Evolutionary conservation across 176 grass and related monocot species (phyloP).

Genomic region (Hsuehochloa calcarea): DNA sequence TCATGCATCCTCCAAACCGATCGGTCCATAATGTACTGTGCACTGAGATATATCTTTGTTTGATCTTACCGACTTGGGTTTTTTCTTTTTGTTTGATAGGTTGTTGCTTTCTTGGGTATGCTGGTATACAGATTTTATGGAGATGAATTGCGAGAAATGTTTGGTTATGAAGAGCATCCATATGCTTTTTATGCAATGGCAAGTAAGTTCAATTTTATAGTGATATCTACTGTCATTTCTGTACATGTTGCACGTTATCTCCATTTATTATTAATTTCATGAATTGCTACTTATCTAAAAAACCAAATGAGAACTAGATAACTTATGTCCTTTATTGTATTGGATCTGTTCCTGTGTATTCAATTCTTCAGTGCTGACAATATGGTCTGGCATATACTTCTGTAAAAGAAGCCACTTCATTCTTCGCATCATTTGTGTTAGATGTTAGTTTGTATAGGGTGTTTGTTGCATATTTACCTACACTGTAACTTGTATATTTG

Average conservation of each 20-base stretch:
- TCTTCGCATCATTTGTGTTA: not conserved
- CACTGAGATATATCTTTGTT: constrained; percentile 7
- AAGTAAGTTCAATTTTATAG: constrained; percentile 60
- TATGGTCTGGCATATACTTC: not conserved
- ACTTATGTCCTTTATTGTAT: not conserved
- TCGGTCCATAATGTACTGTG: not conserved
- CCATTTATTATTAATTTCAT: not conserved
- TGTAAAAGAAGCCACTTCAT: constrained; percentile 16
- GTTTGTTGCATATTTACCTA: no score
- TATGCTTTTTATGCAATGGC: constrained; percentile 94
- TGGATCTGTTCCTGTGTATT: not conserved
- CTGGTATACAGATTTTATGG: constrained; percentile 96
- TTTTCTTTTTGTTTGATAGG: constrained; percentile 57
- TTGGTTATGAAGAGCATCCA: constrained; percentile 94
- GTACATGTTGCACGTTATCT: not conserved
- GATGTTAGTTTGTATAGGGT: no score
- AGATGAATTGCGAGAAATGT: constrained; percentile 98
- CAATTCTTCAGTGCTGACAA: not conserved
- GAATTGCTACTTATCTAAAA: not conserved
- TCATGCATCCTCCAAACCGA: not conserved
- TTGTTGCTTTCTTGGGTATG: constrained; percentile 90
- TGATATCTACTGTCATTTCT: not conserved
- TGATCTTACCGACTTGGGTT: constrained; percentile 32
- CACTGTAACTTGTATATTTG: no score
- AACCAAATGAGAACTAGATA: not conserved